A percentile compares a stretch with the other conserved stretches of the same genome.
These are phyloP conservation scores for Vitis labrusca DNA, from an alignment of 164 flowering plant genomes.

Conservation along the genomic window DNA sequence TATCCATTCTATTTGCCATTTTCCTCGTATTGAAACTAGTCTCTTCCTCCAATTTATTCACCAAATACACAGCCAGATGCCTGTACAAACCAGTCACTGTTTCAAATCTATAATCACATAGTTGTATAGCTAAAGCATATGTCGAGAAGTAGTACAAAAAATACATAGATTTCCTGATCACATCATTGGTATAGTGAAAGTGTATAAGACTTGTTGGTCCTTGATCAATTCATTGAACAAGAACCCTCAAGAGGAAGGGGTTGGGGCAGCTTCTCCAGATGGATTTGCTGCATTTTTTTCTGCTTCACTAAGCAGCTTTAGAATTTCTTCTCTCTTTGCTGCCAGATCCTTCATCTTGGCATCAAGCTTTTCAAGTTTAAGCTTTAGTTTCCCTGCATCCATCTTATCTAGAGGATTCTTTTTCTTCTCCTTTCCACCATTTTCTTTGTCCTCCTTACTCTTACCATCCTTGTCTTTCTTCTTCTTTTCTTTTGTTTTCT, in stretches of 20 bases:
- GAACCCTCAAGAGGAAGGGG: background rate
- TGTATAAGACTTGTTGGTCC: background rate
- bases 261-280: background rate
- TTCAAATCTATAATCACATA: too few species aligned
- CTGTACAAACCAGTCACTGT: too few species aligned
- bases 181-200: too few species aligned
- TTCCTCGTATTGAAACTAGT: too few species aligned
- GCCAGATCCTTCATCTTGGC: conserved; percentile 44
- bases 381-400: conserved; percentile 43
- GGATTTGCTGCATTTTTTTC: conserved; percentile 16
- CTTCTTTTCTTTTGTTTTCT: conserved; percentile 20
- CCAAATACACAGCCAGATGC: too few species aligned
- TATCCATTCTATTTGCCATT: too few species aligned
- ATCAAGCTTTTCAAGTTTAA: conserved; percentile 55
- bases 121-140: too few species aligned
- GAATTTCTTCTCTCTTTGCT: conserved; percentile 45
- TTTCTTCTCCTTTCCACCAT: conserved; percentile 40
- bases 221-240: background rate
- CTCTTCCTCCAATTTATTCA: too few species aligned
- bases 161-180: too few species aligned
- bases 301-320: conserved; percentile 39
- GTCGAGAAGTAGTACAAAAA: too few species aligned
- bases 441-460: conserved; percentile 19
- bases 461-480: conserved; percentile 24
- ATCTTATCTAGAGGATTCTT: conserved; percentile 64